Percentiles rank a stretch among this genome's conserved stretches.
phyloP scores from a whole-genome alignment of 1,284 basidiomycete genomes.

The Tylopilus orsonianus region DNA sequence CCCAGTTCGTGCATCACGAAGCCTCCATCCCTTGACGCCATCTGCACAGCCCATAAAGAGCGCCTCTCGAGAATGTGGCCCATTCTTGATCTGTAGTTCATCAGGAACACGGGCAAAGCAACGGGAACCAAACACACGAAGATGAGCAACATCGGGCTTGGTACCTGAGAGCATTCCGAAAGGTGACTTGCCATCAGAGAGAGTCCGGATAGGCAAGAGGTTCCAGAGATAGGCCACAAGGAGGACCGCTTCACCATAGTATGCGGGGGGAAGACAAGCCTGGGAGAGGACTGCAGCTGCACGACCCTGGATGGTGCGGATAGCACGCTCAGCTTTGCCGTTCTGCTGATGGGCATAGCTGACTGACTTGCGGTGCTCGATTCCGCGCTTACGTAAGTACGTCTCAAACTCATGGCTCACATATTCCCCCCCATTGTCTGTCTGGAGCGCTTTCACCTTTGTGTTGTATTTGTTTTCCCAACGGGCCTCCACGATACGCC shows the following conservation, averaged over 20 bases:
- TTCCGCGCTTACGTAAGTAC: neutral
- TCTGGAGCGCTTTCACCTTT: neutral
- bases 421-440: neutral
- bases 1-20: accelerated
- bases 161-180: neutral
- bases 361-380: neutral
- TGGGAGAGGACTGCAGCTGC: neutral
- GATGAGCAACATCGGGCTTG: neutral
- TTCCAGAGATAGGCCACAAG: neutral
- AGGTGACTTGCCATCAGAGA: neutral
- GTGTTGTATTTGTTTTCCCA: neutral
- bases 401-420: neutral
- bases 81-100: neutral
- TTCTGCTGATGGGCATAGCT: conserved; percentile 5
- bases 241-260: neutral
- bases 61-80: neutral
- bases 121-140: neutral
- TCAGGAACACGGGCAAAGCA: neutral
- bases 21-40: neutral
- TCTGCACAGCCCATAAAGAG: conserved; percentile 1
- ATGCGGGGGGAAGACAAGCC: neutral
- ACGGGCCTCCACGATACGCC: neutral
- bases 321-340: neutral
- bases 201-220: neutral
- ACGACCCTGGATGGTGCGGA: neutral